phyloP scores from a whole-genome alignment of 768 basidiomycete species.

The Tylopilus intermedius region DNA sequence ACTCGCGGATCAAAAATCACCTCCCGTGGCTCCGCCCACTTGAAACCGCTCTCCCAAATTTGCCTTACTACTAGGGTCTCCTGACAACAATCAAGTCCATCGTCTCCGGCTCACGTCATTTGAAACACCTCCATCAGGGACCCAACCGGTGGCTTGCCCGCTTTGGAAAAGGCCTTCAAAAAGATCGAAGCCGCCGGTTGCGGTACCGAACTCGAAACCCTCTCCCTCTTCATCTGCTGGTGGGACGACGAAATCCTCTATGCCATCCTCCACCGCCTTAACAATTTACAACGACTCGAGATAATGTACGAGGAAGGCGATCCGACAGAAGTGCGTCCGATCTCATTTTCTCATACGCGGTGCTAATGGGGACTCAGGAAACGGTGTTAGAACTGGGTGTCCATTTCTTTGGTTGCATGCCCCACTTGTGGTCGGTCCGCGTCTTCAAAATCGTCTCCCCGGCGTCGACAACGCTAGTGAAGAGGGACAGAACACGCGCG shows the following conservation, averaged over 20 bases:
- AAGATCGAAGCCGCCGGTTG: conserved; percentile 18
- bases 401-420: conserved; percentile 32
- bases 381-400: conserved; percentile 40
- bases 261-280: conserved; percentile 35
- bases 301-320: conserved; percentile 34
- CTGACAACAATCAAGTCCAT: too few relatives aligned
- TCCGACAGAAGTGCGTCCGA: conserved; percentile 19
- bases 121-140: conserved; percentile 24
- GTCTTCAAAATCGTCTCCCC: conserved; percentile 30
- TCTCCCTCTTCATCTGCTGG: conserved; percentile 30
- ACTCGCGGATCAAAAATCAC: conserved; percentile 25
- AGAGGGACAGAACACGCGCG: conserved; percentile 8
- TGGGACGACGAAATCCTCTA: conserved; percentile 26
- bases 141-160: conserved; percentile 15
- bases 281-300: conserved; percentile 32
- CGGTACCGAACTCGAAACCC: conserved; percentile 23
- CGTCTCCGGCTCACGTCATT: conserved; percentile 10
- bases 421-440: conserved; percentile 36
- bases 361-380: conserved; percentile 20
- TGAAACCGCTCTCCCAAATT: background rate
- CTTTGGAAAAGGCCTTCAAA: conserved; percentile 25
- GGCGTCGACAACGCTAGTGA: conserved; percentile 7
- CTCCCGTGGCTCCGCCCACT: conserved; percentile 24
- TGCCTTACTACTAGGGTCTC: too few relatives aligned
- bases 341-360: too few relatives aligned